phyloP scores from a whole-genome alignment of 371 early-diverging fungal species.

The Apophysomyces sp. region DNA sequence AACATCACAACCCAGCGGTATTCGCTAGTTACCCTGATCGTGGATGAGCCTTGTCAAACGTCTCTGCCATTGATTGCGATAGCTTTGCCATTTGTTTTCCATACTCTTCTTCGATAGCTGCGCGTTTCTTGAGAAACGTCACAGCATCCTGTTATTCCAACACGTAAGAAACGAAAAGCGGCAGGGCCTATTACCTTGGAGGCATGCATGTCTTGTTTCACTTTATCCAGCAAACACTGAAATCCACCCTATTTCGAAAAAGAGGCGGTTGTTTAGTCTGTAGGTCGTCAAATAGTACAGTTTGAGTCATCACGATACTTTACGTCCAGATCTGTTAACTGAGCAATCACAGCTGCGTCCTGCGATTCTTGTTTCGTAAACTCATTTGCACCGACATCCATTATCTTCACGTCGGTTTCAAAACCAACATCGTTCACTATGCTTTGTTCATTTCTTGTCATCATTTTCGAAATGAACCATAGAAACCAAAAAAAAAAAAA shows the following conservation, averaged over 20 bases:
- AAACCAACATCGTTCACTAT: constrained; percentile 50
- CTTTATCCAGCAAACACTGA: constrained; percentile 41
- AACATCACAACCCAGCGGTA: background rate
- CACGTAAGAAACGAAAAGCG: background rate
- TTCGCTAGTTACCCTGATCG: constrained; percentile 31
- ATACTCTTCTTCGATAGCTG: constrained; percentile 56
- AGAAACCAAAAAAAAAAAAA: background rate
- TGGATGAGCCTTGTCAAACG: constrained; percentile 31
- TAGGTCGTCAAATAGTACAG: background rate
- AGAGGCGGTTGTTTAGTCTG: background rate
- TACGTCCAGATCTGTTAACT: constrained; percentile 22
- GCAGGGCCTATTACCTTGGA: constrained; percentile 27
- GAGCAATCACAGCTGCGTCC: constrained; percentile 7
- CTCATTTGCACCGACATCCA: constrained; percentile 49
- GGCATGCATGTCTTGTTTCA: constrained; percentile 40
- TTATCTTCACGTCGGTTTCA: constrained; percentile 58
- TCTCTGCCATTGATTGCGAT: constrained; percentile 35
- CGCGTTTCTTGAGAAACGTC: constrained; percentile 51
- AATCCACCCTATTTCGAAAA: constrained; percentile 29
- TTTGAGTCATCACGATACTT: background rate
- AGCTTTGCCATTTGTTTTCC: constrained; percentile 49
- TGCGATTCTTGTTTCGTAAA: constrained; percentile 32
- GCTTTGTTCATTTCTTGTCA: constrained; percentile 1
- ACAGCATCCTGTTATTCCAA: constrained; percentile 33
- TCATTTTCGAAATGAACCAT: background rate